Conservation (phyloP, 345 rosid species). For the Eucalyptus rudis region DNA sequence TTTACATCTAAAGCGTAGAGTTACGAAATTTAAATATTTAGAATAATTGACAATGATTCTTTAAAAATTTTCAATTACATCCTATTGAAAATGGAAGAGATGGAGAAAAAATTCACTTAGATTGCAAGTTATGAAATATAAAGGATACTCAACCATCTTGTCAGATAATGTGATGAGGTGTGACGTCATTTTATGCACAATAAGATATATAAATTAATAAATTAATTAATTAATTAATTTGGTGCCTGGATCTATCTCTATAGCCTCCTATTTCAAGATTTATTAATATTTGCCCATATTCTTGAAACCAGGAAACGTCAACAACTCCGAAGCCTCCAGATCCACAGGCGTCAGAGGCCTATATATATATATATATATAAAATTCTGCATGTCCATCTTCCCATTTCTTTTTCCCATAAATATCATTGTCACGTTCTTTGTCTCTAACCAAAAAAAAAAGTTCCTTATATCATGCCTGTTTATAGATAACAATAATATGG, state of each 20-base stretch:
- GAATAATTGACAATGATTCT: rapidly evolving
- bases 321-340: background rate
- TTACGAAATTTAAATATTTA: no score
- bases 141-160: background rate
- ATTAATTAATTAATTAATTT: background rate
- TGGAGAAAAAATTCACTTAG: background rate
- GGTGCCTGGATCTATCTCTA: background rate
- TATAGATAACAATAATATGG: background rate
- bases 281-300: background rate
- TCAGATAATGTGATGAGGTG: background rate
- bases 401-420: background rate
- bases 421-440: no score
- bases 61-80: no score
- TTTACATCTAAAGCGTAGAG: no score
- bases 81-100: no score
- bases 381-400: background rate
- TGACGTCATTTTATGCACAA: background rate
- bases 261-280: background rate
- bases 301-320: background rate
- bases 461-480: background rate
- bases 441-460: no score
- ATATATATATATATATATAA: no score
- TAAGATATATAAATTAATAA: no score
- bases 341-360: no score
- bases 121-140: background rate